phyloP scores from a whole-genome alignment of 2,329 filamentous ascomycete genomes.

The Cordyceps cicadae region DNA sequence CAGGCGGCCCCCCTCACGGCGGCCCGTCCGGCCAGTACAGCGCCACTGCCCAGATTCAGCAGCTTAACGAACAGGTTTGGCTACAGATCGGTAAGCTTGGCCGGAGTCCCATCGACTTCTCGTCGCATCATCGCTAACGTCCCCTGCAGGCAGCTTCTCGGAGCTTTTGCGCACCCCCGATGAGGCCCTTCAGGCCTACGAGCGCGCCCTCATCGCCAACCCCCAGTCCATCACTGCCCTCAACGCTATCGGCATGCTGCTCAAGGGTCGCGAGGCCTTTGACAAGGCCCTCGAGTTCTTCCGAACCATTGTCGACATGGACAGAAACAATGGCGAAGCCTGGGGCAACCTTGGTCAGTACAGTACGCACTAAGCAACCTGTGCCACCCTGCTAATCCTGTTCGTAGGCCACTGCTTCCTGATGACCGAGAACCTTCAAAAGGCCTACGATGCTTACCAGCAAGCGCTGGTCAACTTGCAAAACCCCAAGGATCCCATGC shows the following conservation, averaged over 20 bases:
- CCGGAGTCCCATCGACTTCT: conserved; percentile 14
- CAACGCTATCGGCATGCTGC: conserved; percentile 86
- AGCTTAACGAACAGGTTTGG: conserved; percentile 84
- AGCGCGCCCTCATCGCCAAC: conserved; percentile 82
- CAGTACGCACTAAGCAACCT: background rate
- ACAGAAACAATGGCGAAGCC: conserved; percentile 82
- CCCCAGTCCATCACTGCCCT: conserved; percentile 82
- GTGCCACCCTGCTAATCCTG: background rate
- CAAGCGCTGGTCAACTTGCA: conserved; percentile 86
- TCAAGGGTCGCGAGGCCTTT: conserved; percentile 88
- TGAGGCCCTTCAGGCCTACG: conserved; percentile 82
- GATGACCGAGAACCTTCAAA: conserved; percentile 97
- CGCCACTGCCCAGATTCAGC: conserved; percentile 65
- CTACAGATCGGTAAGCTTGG: conserved; percentile 68
- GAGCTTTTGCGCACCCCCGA: conserved; percentile 85
- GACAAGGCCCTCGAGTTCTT: conserved; percentile 90
- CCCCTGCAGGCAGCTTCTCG: conserved; percentile 62
- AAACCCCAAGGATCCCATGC: conserved; percentile 93
- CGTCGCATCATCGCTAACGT: conserved; percentile 23
- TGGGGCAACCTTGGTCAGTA: conserved; percentile 85
- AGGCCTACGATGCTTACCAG: conserved; percentile 94
- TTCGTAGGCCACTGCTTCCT: conserved; percentile 82
- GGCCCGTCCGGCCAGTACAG: conserved; percentile 50
- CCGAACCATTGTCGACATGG: conserved; percentile 82
- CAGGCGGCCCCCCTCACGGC: conserved; percentile 41